These are phyloP conservation scores for Penicillium sp. DNA, from an alignment of 2,329 filamentous ascomycete species.

Conservation along the genomic window DNA sequence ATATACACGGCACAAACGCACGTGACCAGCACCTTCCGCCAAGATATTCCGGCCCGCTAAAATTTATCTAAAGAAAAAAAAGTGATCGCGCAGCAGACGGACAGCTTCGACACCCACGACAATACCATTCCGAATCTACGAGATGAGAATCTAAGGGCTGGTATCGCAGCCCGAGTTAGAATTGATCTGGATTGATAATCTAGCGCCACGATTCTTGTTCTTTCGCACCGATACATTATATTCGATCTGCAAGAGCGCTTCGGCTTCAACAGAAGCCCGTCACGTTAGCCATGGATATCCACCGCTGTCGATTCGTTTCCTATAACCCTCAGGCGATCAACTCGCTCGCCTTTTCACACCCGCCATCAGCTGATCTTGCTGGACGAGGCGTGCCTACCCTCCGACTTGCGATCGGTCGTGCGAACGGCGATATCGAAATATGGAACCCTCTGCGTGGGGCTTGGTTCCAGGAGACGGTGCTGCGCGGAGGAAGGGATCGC, in stretches of 20 bases:
- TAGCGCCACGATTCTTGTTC: constrained; percentile 10
- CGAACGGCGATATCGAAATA: constrained; percentile 94
- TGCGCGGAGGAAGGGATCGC: constrained; percentile 75
- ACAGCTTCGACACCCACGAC: constrained; percentile 18
- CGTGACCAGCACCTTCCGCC: constrained; percentile 11
- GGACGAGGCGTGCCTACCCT: constrained; percentile 55
- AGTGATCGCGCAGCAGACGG: constrained; percentile 20
- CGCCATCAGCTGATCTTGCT: constrained; percentile 46
- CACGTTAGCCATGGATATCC: constrained; percentile 71
- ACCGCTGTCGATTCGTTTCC: constrained; percentile 92
- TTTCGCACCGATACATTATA: constrained; percentile 5
- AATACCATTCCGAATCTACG: constrained; percentile 6
- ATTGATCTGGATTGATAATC: constrained; percentile 15
- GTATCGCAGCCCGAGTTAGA: constrained; percentile 13
- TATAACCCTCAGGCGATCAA: constrained; percentile 92
- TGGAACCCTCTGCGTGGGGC: constrained; percentile 81
- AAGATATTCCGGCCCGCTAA: constrained; percentile 30
- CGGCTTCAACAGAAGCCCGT: constrained; percentile 15
- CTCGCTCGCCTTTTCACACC: constrained; percentile 86
- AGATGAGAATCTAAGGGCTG: constrained; percentile 24
- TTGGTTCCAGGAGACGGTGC: constrained; percentile 87
- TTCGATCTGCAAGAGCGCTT: constrained; percentile 13
- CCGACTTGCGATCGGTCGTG: constrained; percentile 81
- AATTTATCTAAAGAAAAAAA: constrained; percentile 31
- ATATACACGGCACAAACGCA: constrained; percentile 5